Percentiles rank a stretch among this genome's conserved stretches.
phyloP scores from a whole-genome alignment of 805 yeast species.

The Tetrapisispora namnaoensis region DNA sequence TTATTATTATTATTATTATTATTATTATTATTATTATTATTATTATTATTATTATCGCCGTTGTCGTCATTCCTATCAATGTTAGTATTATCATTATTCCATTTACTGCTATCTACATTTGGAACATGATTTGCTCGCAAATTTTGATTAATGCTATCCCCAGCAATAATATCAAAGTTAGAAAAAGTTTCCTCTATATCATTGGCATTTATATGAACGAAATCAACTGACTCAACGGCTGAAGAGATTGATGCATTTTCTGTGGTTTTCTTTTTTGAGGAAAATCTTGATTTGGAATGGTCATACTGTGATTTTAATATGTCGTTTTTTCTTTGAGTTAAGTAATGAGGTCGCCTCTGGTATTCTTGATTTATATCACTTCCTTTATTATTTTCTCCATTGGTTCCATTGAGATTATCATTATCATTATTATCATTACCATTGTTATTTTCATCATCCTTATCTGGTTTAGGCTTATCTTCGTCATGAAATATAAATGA shows the following conservation, averaged over 20 bases:
- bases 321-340: slow-evolving; percentile 24
- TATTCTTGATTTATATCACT: slow-evolving; percentile 4
- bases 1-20: background rate
- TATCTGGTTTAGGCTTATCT: slow-evolving; percentile 31
- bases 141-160: background rate
- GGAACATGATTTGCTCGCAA: background rate
- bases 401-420: background rate
- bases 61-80: background rate
- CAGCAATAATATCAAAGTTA: background rate
- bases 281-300: slow-evolving; percentile 23
- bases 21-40: background rate
- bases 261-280: slow-evolving; percentile 8
- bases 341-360: slow-evolving; percentile 14
- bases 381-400: background rate
- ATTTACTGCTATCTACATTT: background rate
- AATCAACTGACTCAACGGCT: slow-evolving; percentile 1
- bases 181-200: slow-evolving; percentile 1
- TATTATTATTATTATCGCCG: background rate
- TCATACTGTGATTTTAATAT: slow-evolving; percentile 27
- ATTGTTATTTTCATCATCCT: slow-evolving; percentile 7
- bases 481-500: slow-evolving; percentile 75
- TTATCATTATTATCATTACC: slow-evolving; percentile 3
- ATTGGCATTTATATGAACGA: background rate
- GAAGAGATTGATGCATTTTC: background rate
- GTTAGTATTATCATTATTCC: background rate